Percentiles rank a stretch among this genome's conserved stretches.
These are phyloP conservation scores for Cardamine chenopodiifolia DNA, from an alignment of 345 rosid species.

Conservation along the genomic window DNA sequence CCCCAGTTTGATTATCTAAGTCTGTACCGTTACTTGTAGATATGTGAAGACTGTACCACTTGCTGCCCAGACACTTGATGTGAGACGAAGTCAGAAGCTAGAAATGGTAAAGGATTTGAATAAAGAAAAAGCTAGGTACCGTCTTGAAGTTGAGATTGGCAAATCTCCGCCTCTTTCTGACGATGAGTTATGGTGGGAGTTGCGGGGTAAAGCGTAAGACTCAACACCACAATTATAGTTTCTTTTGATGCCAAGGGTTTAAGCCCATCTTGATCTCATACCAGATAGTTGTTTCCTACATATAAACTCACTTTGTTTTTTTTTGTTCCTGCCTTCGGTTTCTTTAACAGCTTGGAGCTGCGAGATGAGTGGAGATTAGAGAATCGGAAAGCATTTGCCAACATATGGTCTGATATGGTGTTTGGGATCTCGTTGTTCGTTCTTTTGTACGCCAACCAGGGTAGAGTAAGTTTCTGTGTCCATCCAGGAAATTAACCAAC, in stretches of 20 bases:
- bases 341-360: slow-evolving; percentile 74
- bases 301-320: neutral
- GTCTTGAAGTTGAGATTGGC: slow-evolving; percentile 89
- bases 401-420: slow-evolving; percentile 91
- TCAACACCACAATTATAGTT: slow-evolving; percentile 15
- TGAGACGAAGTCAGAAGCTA: slow-evolving; percentile 78
- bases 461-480: slow-evolving; percentile 56
- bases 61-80: slow-evolving; percentile 85
- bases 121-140: slow-evolving; percentile 69
- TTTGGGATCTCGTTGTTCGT: slow-evolving; percentile 83
- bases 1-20: slow-evolving; percentile 5
- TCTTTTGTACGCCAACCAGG: slow-evolving; percentile 83
- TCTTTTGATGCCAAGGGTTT: slow-evolving; percentile 16
- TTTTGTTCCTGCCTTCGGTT: slow-evolving; percentile 13
- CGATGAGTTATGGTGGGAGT: slow-evolving; percentile 86
- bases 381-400: slow-evolving; percentile 89
- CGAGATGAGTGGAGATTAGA: slow-evolving; percentile 86
- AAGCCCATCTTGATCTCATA: slow-evolving; percentile 10
- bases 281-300: neutral
- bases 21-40: slow-evolving; percentile 45
- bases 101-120: slow-evolving; percentile 83
- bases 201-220: slow-evolving; percentile 88
- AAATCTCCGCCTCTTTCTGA: slow-evolving; percentile 96
- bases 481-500: neutral
- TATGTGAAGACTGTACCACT: slow-evolving; percentile 94